Evolutionary conservation across 2,329 filamentous ascomycete species (phyloP), one percentile per base, ranked within the genome.

Genomic region (Nothopassalora personata): DNA sequence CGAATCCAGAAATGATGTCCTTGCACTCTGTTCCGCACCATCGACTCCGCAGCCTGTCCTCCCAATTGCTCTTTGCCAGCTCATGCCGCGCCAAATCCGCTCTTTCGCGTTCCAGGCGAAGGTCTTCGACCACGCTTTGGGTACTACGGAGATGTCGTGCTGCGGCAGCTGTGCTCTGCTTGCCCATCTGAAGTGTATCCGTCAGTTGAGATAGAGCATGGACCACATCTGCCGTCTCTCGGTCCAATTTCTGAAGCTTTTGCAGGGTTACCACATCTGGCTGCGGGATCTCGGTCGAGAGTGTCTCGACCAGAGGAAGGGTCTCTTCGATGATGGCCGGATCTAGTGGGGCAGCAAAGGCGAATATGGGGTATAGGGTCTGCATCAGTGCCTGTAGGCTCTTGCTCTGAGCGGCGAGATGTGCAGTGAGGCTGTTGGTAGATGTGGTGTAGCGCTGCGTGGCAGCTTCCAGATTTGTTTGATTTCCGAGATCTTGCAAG

Each of bases 181-280:
- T 86, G 33, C 89, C 91, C 87, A 97, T 96, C 74, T 97, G 93
- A 34, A 99, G 80, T 3, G 90, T 92, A 72, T 99, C 94, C 6
- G 90, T 91, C 4, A 99, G 80, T 65, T 91, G 88, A 67, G 90
- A 91, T 50, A 99, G 83, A 6, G 90, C 90, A 68, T 90, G 84
- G 8, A 93, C 81, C 4, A 90, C 86, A 78, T 89, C 86, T 15
- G 82, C 81, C 15, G 90, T 83, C 15, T 84, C 82, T 23, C 84
- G 70, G 33, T 90, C 81, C 56, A 92, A 78, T 1, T 87, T 86
- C 11, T 89, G 76, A 13, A 93, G 76, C 13, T 83, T 80, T 62
- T 89, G 83, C 61, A 89, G 82, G 11, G 84, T 82, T 58, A 87
- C 83, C 10, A 82, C 74, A 60, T 87, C 84, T 1, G 86, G 86